A percentile compares a stretch with the other conserved stretches of the same genome.
These are phyloP conservation scores for Lactarius tabidus DNA, from an alignment of 768 basidiomycete genomes.

Conservation along the genomic window DNA sequence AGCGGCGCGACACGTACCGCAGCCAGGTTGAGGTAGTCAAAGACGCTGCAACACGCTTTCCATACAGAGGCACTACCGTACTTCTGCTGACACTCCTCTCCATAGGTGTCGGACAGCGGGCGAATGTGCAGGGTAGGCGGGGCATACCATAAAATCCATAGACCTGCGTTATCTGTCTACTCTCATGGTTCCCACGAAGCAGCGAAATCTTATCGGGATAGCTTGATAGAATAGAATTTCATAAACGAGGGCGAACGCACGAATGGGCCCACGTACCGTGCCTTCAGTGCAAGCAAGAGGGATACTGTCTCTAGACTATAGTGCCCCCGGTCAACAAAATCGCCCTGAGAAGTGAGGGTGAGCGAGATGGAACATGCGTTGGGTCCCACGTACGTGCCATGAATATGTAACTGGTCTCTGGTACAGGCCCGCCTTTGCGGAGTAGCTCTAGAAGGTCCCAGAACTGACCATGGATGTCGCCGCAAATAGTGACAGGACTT, in stretches of 20 bases:
- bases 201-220: constrained; percentile 92
- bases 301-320: constrained; percentile 96
- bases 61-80: constrained; percentile 94
- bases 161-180: constrained; percentile 95
- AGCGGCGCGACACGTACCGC: constrained; percentile 52
- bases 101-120: constrained; percentile 12
- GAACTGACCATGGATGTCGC: constrained; percentile 97
- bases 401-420: constrained; percentile 90
- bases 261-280: constrained; percentile 47
- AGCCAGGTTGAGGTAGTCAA: constrained; percentile 92
- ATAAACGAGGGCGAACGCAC: not conserved
- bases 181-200: constrained; percentile 94
- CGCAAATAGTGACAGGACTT: constrained; percentile 91
- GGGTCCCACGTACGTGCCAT: constrained; percentile 68
- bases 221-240: constrained; percentile 37
- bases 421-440: constrained; percentile 78
- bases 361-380: constrained; percentile 21
- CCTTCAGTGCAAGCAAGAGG: constrained; percentile 83
- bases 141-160: constrained; percentile 94
- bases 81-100: constrained; percentile 97
- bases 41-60: constrained; percentile 96
- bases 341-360: constrained; percentile 54
- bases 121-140: not conserved
- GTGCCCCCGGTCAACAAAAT: constrained; percentile 96
- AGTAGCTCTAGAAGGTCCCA: constrained; percentile 94